These are phyloP conservation scores for Anethum foeniculum DNA, from an alignment of 140 eudicot species.

Conservation along the genomic window DNA sequence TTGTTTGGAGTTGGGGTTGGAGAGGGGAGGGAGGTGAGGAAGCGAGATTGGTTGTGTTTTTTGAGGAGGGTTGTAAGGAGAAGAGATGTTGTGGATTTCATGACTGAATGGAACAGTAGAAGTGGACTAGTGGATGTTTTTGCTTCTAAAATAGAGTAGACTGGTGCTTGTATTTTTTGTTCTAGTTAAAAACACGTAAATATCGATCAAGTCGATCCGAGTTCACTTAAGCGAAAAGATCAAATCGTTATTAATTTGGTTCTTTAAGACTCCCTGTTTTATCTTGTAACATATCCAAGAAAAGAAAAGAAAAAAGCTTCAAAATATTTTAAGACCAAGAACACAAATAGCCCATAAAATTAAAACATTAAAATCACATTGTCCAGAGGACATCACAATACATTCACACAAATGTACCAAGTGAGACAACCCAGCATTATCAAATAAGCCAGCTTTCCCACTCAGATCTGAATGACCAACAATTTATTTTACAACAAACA, in stretches of 20 bases:
- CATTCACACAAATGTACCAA: neutral
- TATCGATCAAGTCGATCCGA: too few species aligned
- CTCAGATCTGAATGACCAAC: neutral
- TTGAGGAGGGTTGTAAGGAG: neutral
- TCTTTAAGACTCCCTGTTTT: too few species aligned
- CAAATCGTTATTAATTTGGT: too few species aligned
- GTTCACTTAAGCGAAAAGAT: too few species aligned
- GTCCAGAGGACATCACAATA: neutral
- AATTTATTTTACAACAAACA: neutral
- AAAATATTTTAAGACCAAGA: too few species aligned
- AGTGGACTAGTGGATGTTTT: too few species aligned
- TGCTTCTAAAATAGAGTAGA: too few species aligned
- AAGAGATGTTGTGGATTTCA: neutral
- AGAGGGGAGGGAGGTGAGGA: neutral
- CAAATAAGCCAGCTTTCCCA: neutral
- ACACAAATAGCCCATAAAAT: neutral
- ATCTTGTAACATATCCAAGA: too few species aligned
- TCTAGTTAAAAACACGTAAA: too few species aligned
- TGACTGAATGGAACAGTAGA: neutral
- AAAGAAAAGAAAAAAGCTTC: too few species aligned
- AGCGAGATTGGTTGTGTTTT: neutral
- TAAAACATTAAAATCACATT: neutral
- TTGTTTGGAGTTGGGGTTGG: slow-evolving; percentile 2
- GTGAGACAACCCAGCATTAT: neutral
- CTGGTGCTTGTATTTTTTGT: too few species aligned